phyloP scores from a whole-genome alignment of 371 early-diverging fungal genomes.

The Saksenaea oblongispora region DNA sequence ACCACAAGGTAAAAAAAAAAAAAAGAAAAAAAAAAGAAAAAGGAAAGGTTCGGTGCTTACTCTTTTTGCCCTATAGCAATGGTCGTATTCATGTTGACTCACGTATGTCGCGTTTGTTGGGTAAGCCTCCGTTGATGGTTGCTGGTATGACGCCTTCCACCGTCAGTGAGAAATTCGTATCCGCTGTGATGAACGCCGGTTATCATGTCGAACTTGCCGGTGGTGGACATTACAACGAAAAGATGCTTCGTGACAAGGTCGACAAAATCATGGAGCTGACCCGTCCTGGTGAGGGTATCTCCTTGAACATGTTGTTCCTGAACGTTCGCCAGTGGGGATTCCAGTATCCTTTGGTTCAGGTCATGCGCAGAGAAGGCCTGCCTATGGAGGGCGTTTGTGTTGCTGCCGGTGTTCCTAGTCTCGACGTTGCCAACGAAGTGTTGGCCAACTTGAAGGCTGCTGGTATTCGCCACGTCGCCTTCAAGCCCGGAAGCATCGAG shows the following conservation, averaged over 20 bases:
- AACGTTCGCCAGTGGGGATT: constrained; percentile 96
- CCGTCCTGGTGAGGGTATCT: constrained; percentile 87
- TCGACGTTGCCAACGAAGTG: constrained; percentile 90
- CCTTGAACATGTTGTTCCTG: constrained; percentile 90
- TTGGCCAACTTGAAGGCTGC: constrained; percentile 72
- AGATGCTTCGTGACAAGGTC: constrained; percentile 79
- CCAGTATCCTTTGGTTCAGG: constrained; percentile 89
- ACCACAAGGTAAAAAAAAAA: constrained; percentile 41
- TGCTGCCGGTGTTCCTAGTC: constrained; percentile 94
- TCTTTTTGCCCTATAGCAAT: constrained; percentile 37
- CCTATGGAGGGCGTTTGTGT: constrained; percentile 91
- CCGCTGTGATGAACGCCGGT: constrained; percentile 92
- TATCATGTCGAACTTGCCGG: constrained; percentile 95
- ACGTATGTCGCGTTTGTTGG: constrained; percentile 84
- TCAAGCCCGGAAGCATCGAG: constrained; percentile 91
- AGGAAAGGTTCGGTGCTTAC: too few relatives aligned
- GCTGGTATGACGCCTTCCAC: constrained; percentile 93
- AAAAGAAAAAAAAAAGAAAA: neutral
- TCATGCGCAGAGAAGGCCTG: constrained; percentile 89
- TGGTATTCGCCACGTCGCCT: constrained; percentile 89
- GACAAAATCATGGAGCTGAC: constrained; percentile 75
- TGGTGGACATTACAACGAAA: constrained; percentile 93
- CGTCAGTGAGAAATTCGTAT: constrained; percentile 73
- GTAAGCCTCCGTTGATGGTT: constrained; percentile 90
- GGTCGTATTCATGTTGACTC: constrained; percentile 88